Conservation (phyloP, 345 rosid species). For the Melaleuca quinquenervia region DNA sequence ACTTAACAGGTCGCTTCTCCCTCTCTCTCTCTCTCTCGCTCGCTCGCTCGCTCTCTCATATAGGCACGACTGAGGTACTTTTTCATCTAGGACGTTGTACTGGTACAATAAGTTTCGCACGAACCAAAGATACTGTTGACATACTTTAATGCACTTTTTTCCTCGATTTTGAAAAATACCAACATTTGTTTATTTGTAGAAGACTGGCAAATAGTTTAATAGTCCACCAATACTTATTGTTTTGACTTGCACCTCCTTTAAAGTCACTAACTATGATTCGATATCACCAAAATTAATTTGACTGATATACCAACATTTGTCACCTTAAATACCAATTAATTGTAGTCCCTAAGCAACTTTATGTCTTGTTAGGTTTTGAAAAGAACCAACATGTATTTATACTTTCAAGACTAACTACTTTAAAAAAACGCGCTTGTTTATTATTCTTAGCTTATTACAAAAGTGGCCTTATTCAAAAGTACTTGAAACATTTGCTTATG, state of each 20-base stretch:
- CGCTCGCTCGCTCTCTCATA: background rate
- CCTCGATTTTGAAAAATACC: background rate
- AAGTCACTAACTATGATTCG: background rate
- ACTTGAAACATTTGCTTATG: background rate
- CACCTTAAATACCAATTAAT: background rate
- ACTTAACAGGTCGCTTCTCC: background rate
- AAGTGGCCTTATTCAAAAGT: background rate
- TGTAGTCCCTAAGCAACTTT: background rate
- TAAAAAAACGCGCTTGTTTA: background rate
- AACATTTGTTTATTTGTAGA: background rate
- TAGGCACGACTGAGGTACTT: background rate
- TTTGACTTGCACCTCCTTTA: background rate
- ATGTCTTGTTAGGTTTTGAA: background rate
- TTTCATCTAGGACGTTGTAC: background rate
- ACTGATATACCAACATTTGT: background rate
- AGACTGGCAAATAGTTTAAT: background rate
- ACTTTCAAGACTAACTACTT: background rate
- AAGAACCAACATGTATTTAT: background rate
- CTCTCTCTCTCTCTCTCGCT: background rate
- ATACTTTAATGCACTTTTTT: background rate
- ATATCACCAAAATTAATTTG: background rate
- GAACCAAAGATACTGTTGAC: background rate
- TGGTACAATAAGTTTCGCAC: background rate
- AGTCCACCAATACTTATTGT: background rate
- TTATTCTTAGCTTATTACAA: background rate